Conservation (phyloP, 495 filamentous ascomycete genomes). For the Elaphomyces granulatus region DNA sequence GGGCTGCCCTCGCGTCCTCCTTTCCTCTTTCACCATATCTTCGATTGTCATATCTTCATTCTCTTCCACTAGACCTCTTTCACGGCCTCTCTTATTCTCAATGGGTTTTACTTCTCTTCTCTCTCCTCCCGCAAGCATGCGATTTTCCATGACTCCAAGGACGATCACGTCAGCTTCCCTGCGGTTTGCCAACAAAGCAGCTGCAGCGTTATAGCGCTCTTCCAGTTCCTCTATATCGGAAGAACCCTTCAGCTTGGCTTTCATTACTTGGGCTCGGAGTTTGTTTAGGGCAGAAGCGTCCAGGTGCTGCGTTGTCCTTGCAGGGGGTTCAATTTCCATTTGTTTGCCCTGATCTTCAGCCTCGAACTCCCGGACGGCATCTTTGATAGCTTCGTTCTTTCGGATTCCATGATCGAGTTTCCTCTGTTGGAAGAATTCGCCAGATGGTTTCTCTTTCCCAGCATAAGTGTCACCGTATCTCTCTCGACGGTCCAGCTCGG, state of each 20-base stretch:
- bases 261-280: constrained; percentile 85
- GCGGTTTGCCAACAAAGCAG: constrained; percentile 41
- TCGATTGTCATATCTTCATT: constrained; percentile 94
- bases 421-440: constrained; percentile 71
- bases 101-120: constrained; percentile 60
- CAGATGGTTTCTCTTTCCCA: constrained; percentile 75
- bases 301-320: constrained; percentile 33
- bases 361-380: constrained; percentile 32
- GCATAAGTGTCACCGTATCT: constrained; percentile 79
- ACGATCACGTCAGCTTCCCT: constrained; percentile 56
- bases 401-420: constrained; percentile 37
- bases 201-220: constrained; percentile 63
- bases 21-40: constrained; percentile 91
- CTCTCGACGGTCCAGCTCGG: constrained; percentile 72
- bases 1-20: constrained; percentile 59
- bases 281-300: constrained; percentile 74
- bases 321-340: constrained; percentile 28
- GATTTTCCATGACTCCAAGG: constrained; percentile 74
- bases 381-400: constrained; percentile 19
- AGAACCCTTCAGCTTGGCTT: constrained; percentile 67
- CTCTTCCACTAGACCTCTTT: constrained; percentile 66
- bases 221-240: constrained; percentile 68
- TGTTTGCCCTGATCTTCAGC: constrained; percentile 24
- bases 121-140: constrained; percentile 64
- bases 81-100: constrained; percentile 60